These are phyloP conservation scores for Fraxinus ornus DNA, from an alignment of 305 asterid genomes.

Conservation along the genomic window DNA sequence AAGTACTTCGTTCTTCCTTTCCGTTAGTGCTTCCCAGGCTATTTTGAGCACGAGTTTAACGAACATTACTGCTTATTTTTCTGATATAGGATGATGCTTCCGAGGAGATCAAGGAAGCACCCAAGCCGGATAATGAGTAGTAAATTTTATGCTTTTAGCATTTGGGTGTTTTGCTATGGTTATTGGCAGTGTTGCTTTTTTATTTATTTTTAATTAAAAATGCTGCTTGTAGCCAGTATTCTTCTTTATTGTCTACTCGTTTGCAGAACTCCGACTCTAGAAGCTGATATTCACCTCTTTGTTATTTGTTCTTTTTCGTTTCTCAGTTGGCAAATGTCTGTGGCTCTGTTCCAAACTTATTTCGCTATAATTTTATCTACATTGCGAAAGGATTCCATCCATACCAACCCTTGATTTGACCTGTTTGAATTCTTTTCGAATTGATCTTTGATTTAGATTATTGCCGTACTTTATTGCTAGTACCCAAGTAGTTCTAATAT, in stretches of 20 bases:
- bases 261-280: slow-evolving; percentile 14
- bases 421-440: too few relatives aligned
- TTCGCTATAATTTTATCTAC: neutral
- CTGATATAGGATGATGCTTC: slow-evolving; percentile 48
- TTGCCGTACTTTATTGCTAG: too few relatives aligned
- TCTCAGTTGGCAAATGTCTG: neutral
- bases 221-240: slow-evolving; percentile 22
- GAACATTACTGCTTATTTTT: neutral
- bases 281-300: neutral
- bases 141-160: slow-evolving; percentile 13
- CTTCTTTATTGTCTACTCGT: slow-evolving; percentile 23
- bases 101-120: slow-evolving; percentile 67
- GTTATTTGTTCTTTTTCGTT: neutral
- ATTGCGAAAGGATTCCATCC: neutral
- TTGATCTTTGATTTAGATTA: too few relatives aligned
- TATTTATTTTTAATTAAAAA: too few relatives aligned
- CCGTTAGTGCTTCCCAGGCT: neutral
- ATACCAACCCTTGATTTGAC: too few relatives aligned
- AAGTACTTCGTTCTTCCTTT: neutral
- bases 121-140: slow-evolving; percentile 58
- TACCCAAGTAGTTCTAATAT: too few relatives aligned
- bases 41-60: neutral
- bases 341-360: neutral
- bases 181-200: slow-evolving; percentile 21
- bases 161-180: slow-evolving; percentile 32